Evolutionary conservation across 768 basidiomycete genomes (phyloP).

Genomic region (Lanmaoa pseudosensibilis): DNA sequence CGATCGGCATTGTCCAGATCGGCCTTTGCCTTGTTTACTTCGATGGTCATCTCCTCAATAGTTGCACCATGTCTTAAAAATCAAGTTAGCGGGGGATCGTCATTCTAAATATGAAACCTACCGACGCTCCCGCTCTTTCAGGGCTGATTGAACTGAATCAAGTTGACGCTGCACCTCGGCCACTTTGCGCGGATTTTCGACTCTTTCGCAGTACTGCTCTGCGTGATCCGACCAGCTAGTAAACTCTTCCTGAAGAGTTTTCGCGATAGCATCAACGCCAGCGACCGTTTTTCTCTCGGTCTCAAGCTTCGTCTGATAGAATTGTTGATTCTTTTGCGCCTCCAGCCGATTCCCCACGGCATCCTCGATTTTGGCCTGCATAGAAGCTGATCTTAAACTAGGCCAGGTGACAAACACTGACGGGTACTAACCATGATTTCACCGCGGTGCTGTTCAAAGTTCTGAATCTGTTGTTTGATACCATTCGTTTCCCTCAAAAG

Average conservation of each 20-base stretch:
- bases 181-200: slow-evolving; percentile 56
- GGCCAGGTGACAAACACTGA: background rate
- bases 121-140: slow-evolving; percentile 68
- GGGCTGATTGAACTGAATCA: slow-evolving; percentile 59
- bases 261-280: slow-evolving; percentile 44
- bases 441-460: slow-evolving; percentile 47
- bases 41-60: slow-evolving; percentile 72
- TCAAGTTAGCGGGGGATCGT: background rate
- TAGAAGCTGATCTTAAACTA: background rate
- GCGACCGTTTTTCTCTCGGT: slow-evolving; percentile 48
- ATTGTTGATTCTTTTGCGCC: slow-evolving; percentile 47
- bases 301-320: slow-evolving; percentile 54
- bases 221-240: slow-evolving; percentile 68
- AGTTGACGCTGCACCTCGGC: slow-evolving; percentile 60
- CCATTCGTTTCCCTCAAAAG: slow-evolving; percentile 45
- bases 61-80: slow-evolving; percentile 65
- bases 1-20: slow-evolving; percentile 58
- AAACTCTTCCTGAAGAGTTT: slow-evolving; percentile 62
- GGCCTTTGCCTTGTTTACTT: slow-evolving; percentile 64
- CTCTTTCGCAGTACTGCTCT: slow-evolving; percentile 55
- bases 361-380: slow-evolving; percentile 49
- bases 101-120: slow-evolving; percentile 28
- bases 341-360: slow-evolving; percentile 50
- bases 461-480: slow-evolving; percentile 49
- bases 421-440: slow-evolving; percentile 44